A percentile compares a stretch with the other conserved stretches of the same genome.
phyloP scores from a whole-genome alignment of 2,329 filamentous ascomycete genomes.

The Paecilomyces sp. region DNA sequence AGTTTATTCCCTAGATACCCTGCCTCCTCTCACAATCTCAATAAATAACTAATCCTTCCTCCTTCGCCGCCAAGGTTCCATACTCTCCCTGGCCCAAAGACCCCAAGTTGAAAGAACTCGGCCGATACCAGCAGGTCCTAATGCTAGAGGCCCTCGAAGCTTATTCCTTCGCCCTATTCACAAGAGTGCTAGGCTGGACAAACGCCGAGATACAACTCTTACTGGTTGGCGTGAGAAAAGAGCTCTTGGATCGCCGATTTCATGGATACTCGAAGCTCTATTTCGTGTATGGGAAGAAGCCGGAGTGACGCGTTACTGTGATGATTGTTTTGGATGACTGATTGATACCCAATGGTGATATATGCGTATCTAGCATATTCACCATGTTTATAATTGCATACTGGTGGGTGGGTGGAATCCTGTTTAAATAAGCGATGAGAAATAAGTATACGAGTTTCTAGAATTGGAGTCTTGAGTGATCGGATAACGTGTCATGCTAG shows the following conservation, averaged over 20 bases:
- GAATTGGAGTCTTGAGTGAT: no score
- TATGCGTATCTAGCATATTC: background rate
- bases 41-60: background rate
- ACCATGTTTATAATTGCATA: no score
- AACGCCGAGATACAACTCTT: constrained; percentile 24
- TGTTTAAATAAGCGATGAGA: no score
- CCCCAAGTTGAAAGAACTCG: constrained; percentile 43
- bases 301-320: background rate
- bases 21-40: no score
- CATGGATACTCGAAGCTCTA: constrained; percentile 20
- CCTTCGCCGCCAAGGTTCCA: constrained; percentile 3
- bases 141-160: constrained; percentile 15
- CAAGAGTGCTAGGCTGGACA: constrained; percentile 20
- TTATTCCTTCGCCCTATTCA: constrained; percentile 20
- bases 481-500: no score
- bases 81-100: constrained; percentile 33
- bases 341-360: background rate
- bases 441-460: no score
- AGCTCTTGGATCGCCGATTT: constrained; percentile 21
- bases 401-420: no score
- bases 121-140: constrained; percentile 18
- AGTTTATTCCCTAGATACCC: no score
- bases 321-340: background rate
- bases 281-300: constrained; percentile 9
- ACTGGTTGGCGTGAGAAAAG: constrained; percentile 22